Evolutionary conservation across 495 filamentous ascomycete species (phyloP).

Genomic region (Xylaria grammica): DNA sequence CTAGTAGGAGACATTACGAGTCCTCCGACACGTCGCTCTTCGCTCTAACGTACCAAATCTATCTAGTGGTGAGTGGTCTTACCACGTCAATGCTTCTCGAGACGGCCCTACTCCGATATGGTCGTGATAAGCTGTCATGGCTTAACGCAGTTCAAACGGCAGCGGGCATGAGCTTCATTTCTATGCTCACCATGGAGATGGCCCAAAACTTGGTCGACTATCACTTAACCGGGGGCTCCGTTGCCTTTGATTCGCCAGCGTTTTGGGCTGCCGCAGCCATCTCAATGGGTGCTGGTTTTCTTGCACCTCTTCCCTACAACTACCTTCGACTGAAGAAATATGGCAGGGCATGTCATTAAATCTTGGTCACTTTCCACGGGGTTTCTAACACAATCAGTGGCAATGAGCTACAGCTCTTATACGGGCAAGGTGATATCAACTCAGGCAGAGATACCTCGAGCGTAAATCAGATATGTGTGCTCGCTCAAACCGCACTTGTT

Average conservation of each 20-base stretch:
- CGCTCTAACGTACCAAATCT: background rate
- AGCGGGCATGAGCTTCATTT: conserved; percentile 55
- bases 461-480: no score
- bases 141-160: conserved; percentile 45
- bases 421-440: no score
- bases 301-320: conserved; percentile 55
- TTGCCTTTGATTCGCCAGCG: conserved; percentile 41
- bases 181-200: conserved; percentile 55
- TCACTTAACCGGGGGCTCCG: conserved; percentile 51
- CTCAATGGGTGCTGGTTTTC: conserved; percentile 48
- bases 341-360: conserved; percentile 28
- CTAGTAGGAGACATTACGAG: background rate
- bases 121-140: conserved; percentile 49
- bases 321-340: conserved; percentile 49
- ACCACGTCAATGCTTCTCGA: conserved; percentile 51
- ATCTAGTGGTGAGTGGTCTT: conserved; percentile 50
- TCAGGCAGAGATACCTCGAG: no score
- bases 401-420: no score
- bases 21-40: no score
- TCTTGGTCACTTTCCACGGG: no score
- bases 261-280: conserved; percentile 45
- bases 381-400: no score
- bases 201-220: conserved; percentile 54
- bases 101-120: conserved; percentile 47
- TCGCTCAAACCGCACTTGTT: no score